Conservation (phyloP, 192 early-diverging fungal species). For the Umbelopsis isabellina region DNA sequence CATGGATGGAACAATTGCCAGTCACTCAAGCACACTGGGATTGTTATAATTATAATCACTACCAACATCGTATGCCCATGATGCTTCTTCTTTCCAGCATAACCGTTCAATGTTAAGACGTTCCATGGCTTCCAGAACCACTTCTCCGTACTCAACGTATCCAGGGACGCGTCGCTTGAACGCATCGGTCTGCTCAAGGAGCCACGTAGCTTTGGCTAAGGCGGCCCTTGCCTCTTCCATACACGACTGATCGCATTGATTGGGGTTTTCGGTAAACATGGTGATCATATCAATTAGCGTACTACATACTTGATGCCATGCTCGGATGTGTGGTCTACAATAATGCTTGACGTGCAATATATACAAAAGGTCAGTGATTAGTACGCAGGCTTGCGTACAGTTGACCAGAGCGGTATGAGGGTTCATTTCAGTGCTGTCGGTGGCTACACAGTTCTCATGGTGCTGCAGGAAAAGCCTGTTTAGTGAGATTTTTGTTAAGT, state of each 20-base stretch:
- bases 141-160: conserved; percentile 1
- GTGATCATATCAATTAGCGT: conserved; percentile 23
- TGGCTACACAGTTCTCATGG: not conserved
- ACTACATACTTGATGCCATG: conserved; percentile 22
- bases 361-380: conserved; percentile 10
- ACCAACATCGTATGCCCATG: conserved; percentile 13
- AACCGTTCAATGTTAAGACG: conserved; percentile 5
- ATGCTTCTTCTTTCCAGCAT: conserved; percentile 5
- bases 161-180: conserved; percentile 15
- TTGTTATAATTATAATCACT: not conserved
- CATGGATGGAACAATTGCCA: no score
- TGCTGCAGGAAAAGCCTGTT: conserved; percentile 20
- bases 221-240: not conserved
- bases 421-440: not conserved
- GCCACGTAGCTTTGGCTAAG: conserved; percentile 11
- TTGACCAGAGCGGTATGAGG: conserved; percentile 13
- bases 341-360: conserved; percentile 17
- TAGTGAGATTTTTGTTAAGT: conserved; percentile 12
- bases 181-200: conserved; percentile 15
- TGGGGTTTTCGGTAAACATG: conserved; percentile 10
- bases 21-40: not conserved
- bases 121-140: conserved; percentile 15
- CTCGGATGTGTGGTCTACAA: conserved; percentile 24
- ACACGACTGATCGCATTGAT: conserved; percentile 1
- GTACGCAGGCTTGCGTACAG: conserved; percentile 14